A percentile compares a stretch with the other conserved stretches of the same genome.
These are phyloP conservation scores for Selaginella tamariscina DNA, from an alignment of 75 land plant species.

Conservation along the genomic window DNA sequence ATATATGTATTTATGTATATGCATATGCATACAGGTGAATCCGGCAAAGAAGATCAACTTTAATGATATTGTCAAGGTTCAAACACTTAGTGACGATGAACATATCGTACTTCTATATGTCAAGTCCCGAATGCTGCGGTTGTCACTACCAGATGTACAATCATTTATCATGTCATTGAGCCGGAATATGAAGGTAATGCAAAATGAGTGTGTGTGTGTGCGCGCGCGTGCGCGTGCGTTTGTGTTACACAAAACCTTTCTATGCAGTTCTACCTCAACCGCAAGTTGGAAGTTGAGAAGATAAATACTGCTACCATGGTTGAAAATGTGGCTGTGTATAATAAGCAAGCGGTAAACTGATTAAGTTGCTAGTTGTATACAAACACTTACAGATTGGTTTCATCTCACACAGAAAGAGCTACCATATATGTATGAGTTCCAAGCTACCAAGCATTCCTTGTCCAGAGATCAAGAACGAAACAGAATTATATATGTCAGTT, in stretches of 20 bases:
- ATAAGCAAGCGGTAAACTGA: constrained; percentile 31
- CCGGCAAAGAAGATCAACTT: constrained; percentile 35
- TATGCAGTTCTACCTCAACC: constrained; percentile 31
- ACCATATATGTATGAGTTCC: constrained; percentile 27
- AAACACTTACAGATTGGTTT: background rate
- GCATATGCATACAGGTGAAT: constrained; percentile 27
- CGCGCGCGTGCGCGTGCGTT: no score
- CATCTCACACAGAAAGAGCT: constrained; percentile 18
- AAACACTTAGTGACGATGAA: constrained; percentile 36
- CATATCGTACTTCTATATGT: constrained; percentile 36
- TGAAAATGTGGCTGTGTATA: constrained; percentile 35
- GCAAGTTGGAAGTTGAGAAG: constrained; percentile 30
- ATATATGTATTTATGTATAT: background rate
- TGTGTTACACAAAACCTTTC: background rate
- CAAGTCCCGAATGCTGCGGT: constrained; percentile 33
- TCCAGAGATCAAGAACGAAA: constrained; percentile 28
- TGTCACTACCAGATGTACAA: constrained; percentile 31
- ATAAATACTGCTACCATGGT: constrained; percentile 33
- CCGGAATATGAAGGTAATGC: constrained; percentile 38
- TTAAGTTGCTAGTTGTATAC: background rate
- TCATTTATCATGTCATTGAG: constrained; percentile 32
- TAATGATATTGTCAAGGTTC: constrained; percentile 34
- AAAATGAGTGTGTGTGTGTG: no score
- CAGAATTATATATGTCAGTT: constrained; percentile 27
- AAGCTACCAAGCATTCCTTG: constrained; percentile 31